These are phyloP conservation scores for Nicotiana otophora DNA, from an alignment of 257 asterid genomes.

Conservation along the genomic window DNA sequence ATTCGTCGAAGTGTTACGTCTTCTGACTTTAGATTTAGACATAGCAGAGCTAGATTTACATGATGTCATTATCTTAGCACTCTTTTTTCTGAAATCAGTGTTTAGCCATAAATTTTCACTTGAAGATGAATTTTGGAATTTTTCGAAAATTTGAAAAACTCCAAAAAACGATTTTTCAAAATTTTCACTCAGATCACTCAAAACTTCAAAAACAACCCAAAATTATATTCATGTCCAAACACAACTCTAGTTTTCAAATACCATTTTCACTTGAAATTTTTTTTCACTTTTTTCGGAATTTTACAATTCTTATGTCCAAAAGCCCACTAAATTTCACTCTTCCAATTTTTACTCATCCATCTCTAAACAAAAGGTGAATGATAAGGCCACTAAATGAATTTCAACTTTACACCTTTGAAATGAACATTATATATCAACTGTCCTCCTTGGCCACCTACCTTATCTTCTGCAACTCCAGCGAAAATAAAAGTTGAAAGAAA, in stretches of 20 bases:
- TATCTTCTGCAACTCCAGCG: background rate
- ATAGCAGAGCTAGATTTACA: background rate
- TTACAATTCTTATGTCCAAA: too few species aligned
- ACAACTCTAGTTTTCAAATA: too few species aligned
- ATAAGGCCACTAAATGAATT: background rate
- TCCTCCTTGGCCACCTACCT: constrained; percentile 1
- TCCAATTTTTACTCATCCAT: background rate
- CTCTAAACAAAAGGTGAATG: background rate
- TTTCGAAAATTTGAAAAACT: too few species aligned
- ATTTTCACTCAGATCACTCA: too few species aligned
- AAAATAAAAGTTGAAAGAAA: background rate
- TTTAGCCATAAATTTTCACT: too few species aligned
- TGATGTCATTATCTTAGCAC: background rate
- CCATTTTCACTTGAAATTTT: too few species aligned
- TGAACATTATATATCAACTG: background rate
- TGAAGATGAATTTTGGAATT: too few species aligned
- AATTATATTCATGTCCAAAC: too few species aligned
- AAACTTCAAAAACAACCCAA: too few species aligned
- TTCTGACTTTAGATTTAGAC: background rate
- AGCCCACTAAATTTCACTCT: background rate
- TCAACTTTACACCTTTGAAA: background rate
- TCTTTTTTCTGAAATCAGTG: too few species aligned
- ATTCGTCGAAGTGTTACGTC: background rate
- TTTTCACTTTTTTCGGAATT: too few species aligned
- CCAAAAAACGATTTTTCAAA: too few species aligned